Conservation (phyloP, 2,329 filamentous ascomycete genomes). For the Fusarium sp. region DNA sequence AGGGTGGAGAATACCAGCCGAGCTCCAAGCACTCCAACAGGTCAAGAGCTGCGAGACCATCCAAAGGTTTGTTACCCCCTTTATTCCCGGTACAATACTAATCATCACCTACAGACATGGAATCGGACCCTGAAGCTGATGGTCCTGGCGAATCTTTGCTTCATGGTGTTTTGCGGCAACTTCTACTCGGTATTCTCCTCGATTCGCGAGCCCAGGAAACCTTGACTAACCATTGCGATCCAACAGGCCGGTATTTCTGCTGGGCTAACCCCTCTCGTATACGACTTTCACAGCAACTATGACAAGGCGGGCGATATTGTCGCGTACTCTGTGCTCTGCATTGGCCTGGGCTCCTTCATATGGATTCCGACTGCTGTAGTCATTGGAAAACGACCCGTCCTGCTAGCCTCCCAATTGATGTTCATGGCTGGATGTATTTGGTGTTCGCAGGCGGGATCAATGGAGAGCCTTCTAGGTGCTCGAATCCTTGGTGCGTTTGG, state of each 20-base stretch:
- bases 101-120: neutral
- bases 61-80: neutral
- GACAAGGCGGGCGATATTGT: neutral
- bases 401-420: neutral
- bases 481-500: neutral
- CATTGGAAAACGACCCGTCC: neutral
- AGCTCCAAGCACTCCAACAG: neutral
- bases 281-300: neutral
- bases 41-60: neutral
- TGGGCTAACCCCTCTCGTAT: neutral
- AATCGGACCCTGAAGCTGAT: neutral
- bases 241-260: neutral
- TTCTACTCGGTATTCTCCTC: neutral
- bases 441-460: neutral
- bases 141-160: neutral
- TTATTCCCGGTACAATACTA: neutral
- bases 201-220: accelerated
- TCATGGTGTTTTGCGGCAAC: neutral
- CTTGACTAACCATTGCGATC: neutral
- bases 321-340: neutral
- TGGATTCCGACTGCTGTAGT: neutral
- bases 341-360: neutral
- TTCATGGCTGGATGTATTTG: neutral
- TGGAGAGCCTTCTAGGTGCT: neutral
- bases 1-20: neutral